These are phyloP conservation scores for Aegle marmelos DNA, from an alignment of 345 rosid genomes.

Conservation along the genomic window DNA sequence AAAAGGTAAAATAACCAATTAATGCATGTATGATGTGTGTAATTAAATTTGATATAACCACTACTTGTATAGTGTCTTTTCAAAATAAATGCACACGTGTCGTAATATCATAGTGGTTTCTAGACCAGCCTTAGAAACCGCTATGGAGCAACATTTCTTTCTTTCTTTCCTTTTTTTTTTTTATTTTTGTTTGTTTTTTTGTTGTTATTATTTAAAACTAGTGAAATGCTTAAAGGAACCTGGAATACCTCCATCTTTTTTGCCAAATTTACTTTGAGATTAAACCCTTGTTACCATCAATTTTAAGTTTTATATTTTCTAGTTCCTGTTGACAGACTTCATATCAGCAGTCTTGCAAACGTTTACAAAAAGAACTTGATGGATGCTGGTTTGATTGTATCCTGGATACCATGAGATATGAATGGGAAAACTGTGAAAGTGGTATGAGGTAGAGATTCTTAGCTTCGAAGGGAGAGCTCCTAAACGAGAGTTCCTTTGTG, in stretches of 20 bases:
- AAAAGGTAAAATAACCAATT: too few relatives aligned
- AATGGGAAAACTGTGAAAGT: conserved; percentile 48
- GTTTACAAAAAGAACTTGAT: conserved; percentile 49
- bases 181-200: background rate
- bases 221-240: background rate
- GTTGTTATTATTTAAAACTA: too few relatives aligned
- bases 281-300: conserved; percentile 3
- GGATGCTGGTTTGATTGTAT: conserved; percentile 65
- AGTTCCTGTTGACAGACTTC: conserved; percentile 63
- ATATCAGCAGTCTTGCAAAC: conserved; percentile 35
- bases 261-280: background rate
- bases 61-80: too few relatives aligned
- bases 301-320: conserved; percentile 58
- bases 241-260: background rate
- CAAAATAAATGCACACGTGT: too few relatives aligned
- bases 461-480: background rate
- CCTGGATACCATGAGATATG: conserved; percentile 38
- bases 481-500: background rate
- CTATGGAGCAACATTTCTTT: background rate
- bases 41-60: too few relatives aligned
- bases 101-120: too few relatives aligned
- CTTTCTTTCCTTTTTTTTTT: background rate
- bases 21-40: too few relatives aligned
- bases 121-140: background rate
- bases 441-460: conserved; percentile 26